A percentile compares a stretch with the other conserved stretches of the same genome.
Evolutionary conservation across 805 yeast genomes (phyloP).

Genomic region (Schwanniomyces pseudopolymorphus): DNA sequence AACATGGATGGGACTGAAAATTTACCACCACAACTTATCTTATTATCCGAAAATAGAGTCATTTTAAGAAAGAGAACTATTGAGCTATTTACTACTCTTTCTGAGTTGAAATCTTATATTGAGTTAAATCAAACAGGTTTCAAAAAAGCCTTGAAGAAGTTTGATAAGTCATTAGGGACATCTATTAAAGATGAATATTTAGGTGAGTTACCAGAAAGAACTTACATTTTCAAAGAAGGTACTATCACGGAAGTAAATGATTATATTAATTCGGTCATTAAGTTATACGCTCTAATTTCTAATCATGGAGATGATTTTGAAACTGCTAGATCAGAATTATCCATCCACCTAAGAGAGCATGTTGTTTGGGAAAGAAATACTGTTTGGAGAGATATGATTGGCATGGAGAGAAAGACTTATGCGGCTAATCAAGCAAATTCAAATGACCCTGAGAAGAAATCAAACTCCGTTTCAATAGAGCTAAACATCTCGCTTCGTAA

Average conservation of each 20-base stretch:
- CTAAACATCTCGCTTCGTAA: slow-evolving; percentile 31
- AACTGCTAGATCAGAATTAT: slow-evolving; percentile 52
- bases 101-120: slow-evolving; percentile 50
- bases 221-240: slow-evolving; percentile 38
- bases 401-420: slow-evolving; percentile 76
- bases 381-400: slow-evolving; percentile 58
- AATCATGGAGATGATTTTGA: slow-evolving; percentile 42
- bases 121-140: slow-evolving; percentile 55
- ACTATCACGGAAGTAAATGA: slow-evolving; percentile 31
- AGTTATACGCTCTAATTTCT: slow-evolving; percentile 39
- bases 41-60: slow-evolving; percentile 51
- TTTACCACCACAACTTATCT: slow-evolving; percentile 32
- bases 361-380: slow-evolving; percentile 58
- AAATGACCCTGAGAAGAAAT: slow-evolving; percentile 5
- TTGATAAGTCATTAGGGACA: slow-evolving; percentile 50
- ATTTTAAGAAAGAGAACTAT: slow-evolving; percentile 47
- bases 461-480: slow-evolving; percentile 4
- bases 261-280: slow-evolving; percentile 29
- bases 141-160: slow-evolving; percentile 52
- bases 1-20: slow-evolving; percentile 18
- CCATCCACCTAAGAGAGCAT: slow-evolving; percentile 54
- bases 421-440: slow-evolving; percentile 49
- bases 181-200: slow-evolving; percentile 42
- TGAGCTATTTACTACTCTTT: slow-evolving; percentile 42
- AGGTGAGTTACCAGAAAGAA: slow-evolving; percentile 43